Base-by-base conservation (phyloP, 441 rosid genomes). In the Pelargonium cotyledonis region DNA sequence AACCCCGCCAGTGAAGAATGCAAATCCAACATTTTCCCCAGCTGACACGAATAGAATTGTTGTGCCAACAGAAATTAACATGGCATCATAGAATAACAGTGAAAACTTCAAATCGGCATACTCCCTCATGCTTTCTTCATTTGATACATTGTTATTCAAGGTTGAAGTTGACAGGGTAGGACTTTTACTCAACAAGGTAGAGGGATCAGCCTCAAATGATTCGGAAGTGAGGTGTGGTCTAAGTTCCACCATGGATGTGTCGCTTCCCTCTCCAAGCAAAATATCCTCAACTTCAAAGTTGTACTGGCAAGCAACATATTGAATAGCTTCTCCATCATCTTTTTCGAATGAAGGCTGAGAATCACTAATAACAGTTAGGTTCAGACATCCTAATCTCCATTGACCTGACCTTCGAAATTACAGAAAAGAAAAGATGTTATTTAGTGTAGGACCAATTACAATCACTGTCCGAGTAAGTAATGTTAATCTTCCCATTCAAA, bases 121-220 rank as follows among this genome's bases (percentile, higher is more conserved):
- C 66, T 88, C 91, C 80, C 80, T 88, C 97, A 93, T 85, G 86
- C 91, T 90, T 81, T 89, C 81, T 73, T 90, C 87, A 3, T 78
- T 86, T 11, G 91, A 83, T 7, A 79, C 66, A 2, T 3, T 44
- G 41, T 65, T 70, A 71, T 70, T 66, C 18, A 23, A 19, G 43
- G 16, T 63, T 58, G 82, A 72, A 51, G 82, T 73, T 2, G 83
- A 67, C 66, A 79, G 63, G 0, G 63, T 70, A 51, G 70, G 55
- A 67, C 53, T 72, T 73, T 70, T 72, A 72, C 70, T 68, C 65
- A 76, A 65, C 21, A 84, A 65, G 70, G 53, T 35, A 40, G 65
- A 38, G 0, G 78, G 78, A 40, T 85, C 83, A 2, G 66, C 49
- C 5, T 79, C 89, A 1, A 84, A 76, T 73, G 78, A 71, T 74